Conservation (phyloP, 2,329 filamentous ascomycete genomes). For the Alternaria postmessia region DNA sequence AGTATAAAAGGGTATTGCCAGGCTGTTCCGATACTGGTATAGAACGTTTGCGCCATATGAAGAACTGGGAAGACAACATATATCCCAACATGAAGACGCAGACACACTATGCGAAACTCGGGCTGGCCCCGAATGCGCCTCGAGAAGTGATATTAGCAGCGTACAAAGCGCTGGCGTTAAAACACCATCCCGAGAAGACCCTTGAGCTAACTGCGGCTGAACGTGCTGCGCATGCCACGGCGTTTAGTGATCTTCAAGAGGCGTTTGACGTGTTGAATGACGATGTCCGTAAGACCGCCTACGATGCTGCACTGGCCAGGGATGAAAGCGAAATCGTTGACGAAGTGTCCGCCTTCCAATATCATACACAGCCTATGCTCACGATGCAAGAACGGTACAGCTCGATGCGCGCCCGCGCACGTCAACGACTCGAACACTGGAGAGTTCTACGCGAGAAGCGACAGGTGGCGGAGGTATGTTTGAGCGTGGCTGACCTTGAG, state of each 20-base stretch:
- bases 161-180: slow-evolving; percentile 28
- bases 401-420: slow-evolving; percentile 20
- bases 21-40: background rate
- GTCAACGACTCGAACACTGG: slow-evolving; percentile 21
- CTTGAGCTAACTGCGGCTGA: slow-evolving; percentile 16
- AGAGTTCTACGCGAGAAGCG: slow-evolving; percentile 17
- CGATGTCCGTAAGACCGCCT: slow-evolving; percentile 18
- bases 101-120: slow-evolving; percentile 28
- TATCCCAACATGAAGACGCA: slow-evolving; percentile 4
- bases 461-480: slow-evolving; percentile 16
- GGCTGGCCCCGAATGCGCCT: slow-evolving; percentile 22
- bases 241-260: slow-evolving; percentile 21
- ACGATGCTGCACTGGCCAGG: slow-evolving; percentile 25
- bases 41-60: background rate
- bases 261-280: slow-evolving; percentile 29
- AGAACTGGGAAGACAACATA: background rate
- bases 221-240: slow-evolving; percentile 16
- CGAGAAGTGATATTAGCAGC: slow-evolving; percentile 26
- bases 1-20: background rate
- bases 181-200: slow-evolving; percentile 27
- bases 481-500: slow-evolving; percentile 16
- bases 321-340: slow-evolving; percentile 5
- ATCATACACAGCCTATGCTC: background rate
- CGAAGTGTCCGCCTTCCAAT: slow-evolving; percentile 14
- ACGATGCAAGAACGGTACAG: slow-evolving; percentile 23